Percentiles rank a stretch among this genome's conserved stretches.
These are phyloP conservation scores for Periglandula ipomoeae DNA, from an alignment of 2,329 filamentous ascomycete species.

Conservation along the genomic window DNA sequence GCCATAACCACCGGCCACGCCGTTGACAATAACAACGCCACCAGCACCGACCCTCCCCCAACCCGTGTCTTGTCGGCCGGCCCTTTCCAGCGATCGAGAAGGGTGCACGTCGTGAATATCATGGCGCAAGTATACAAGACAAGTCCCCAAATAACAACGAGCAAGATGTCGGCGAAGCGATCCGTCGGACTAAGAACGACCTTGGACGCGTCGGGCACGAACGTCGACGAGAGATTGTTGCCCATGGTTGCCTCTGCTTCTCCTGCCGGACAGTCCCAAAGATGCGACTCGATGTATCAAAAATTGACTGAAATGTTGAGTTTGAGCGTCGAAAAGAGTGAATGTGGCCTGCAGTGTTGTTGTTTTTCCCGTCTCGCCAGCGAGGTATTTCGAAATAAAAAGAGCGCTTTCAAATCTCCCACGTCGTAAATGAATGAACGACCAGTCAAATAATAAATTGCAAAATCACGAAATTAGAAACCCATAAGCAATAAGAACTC, in stretches of 20 bases:
- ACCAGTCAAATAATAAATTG: neutral
- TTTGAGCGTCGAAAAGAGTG: too few species aligned
- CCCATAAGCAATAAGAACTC: too few species aligned
- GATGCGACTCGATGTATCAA: too few species aligned
- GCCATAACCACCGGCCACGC: constrained; percentile 27
- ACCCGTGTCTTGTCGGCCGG: constrained; percentile 24
- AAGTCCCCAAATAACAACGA: constrained; percentile 25
- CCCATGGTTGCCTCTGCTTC: constrained; percentile 31
- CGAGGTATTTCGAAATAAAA: neutral
- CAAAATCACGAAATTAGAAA: neutral
- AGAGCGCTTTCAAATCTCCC: neutral
- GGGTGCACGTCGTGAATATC: constrained; percentile 32
- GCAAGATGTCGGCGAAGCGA: constrained; percentile 18
- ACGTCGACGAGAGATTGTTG: constrained; percentile 29
- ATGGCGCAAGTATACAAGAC: constrained; percentile 29
- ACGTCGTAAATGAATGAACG: neutral
- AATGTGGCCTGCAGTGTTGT: neutral
- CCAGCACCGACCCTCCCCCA: constrained; percentile 19
- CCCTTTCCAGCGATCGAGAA: constrained; percentile 34
- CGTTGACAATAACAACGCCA: constrained; percentile 23
- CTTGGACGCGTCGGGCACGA: constrained; percentile 28
- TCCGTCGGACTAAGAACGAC: constrained; percentile 24
- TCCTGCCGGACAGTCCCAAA: too few species aligned
- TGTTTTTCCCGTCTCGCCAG: constrained; percentile 3
- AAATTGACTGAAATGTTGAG: too few species aligned